These are phyloP conservation scores for Calycina herbarum DNA, from an alignment of 2,329 filamentous ascomycete species.

Conservation along the genomic window DNA sequence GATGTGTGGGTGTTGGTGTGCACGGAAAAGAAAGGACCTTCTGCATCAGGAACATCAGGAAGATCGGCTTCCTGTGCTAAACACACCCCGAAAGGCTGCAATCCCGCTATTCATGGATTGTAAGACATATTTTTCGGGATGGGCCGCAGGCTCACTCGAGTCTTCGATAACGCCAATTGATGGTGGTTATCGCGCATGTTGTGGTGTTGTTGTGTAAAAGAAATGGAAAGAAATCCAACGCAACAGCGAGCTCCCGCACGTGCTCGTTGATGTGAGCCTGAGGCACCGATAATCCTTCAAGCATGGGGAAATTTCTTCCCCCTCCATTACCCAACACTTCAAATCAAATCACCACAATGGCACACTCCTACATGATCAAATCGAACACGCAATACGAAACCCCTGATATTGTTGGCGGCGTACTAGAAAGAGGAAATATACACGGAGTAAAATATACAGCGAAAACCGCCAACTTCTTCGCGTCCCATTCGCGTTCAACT, in stretches of 20 bases:
- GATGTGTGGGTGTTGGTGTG: slow-evolving; percentile 6
- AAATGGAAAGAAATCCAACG: not conserved
- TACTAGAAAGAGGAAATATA: no score
- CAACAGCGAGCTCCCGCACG: not conserved
- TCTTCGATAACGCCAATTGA: not conserved
- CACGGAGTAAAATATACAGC: no score
- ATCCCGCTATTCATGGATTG: not conserved
- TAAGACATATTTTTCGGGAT: not conserved
- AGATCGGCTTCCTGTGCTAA: not conserved
- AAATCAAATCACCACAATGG: no score
- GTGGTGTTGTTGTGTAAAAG: not conserved
- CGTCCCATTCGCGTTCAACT: no score
- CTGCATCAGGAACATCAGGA: slow-evolving; percentile 9
- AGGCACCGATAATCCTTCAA: no score
- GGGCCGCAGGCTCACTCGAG: not conserved
- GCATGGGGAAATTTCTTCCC: no score
- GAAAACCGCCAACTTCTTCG: no score
- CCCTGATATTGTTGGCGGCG: no score
- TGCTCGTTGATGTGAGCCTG: not conserved
- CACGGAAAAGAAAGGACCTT: not conserved
- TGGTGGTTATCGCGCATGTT: not conserved
- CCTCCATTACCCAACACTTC: no score
- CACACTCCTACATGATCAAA: no score
- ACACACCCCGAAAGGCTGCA: not conserved
- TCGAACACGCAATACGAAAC: no score